Percentiles rank a stretch among this genome's conserved stretches.
phyloP scores from a whole-genome alignment of 345 rosid species.

The Boechera divaricarpa region DNA sequence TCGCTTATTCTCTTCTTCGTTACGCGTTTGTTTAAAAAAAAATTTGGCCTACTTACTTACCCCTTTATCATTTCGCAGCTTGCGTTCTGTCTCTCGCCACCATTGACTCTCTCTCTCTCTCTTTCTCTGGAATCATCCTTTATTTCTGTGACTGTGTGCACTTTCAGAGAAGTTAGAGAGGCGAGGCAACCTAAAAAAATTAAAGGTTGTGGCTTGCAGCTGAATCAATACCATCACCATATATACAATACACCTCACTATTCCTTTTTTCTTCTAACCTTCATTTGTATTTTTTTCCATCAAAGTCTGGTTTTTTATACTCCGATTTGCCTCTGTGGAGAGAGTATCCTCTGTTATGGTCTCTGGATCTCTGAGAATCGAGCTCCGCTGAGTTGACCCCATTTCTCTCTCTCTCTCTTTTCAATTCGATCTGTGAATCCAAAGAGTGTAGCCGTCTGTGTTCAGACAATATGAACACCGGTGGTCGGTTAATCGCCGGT shows the following conservation, averaged over 20 bases:
- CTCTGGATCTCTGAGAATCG: slow-evolving; percentile 49
- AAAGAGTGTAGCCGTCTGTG: slow-evolving; percentile 21
- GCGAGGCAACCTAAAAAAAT: not conserved
- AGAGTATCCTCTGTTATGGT: slow-evolving; percentile 37
- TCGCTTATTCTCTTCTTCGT: slow-evolving; percentile 46
- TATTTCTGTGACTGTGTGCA: slow-evolving; percentile 46
- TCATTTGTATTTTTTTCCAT: not conserved
- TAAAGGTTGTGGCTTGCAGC: slow-evolving; percentile 49
- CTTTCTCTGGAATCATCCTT: slow-evolving; percentile 41
- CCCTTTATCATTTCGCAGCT: slow-evolving; percentile 40
- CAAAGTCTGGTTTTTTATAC: slow-evolving; percentile 27
- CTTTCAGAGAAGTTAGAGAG: slow-evolving; percentile 40
- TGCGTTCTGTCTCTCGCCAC: slow-evolving; percentile 31
- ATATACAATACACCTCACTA: slow-evolving; percentile 29
- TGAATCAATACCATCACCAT: slow-evolving; percentile 44
- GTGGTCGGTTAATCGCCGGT: slow-evolving; percentile 95
- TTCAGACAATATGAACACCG: slow-evolving; percentile 70
- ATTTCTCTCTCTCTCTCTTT: not conserved
- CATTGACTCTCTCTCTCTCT: slow-evolving; percentile 29
- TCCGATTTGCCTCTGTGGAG: slow-evolving; percentile 20
- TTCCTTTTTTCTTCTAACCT: slow-evolving; percentile 12
- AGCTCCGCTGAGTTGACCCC: slow-evolving; percentile 3
- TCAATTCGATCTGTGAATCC: slow-evolving; percentile 34
- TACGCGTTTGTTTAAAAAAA: slow-evolving; percentile 46
- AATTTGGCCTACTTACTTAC: not conserved